A percentile compares a stretch with the other conserved stretches of the same genome.
Evolutionary conservation across 768 basidiomycete genomes (phyloP).

Genomic region (Chalciporus piperatus): DNA sequence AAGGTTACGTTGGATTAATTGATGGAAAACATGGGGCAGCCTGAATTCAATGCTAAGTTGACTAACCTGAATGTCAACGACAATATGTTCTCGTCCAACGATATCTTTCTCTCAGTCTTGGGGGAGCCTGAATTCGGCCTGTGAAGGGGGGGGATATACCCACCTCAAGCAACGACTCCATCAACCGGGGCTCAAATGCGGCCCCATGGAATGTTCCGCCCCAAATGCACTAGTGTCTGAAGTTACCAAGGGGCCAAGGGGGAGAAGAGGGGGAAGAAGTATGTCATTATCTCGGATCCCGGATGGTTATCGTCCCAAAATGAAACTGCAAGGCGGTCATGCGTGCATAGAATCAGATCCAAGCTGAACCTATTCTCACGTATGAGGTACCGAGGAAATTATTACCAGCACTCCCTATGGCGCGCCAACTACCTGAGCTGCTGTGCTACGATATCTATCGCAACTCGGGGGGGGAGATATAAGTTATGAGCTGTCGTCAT

Average conservation of each 20-base stretch:
- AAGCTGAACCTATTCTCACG: too few species aligned
- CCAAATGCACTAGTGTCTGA: background rate
- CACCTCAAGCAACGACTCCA: too few species aligned
- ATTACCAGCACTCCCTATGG: background rate
- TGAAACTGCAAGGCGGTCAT: too few species aligned
- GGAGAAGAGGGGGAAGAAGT: background rate
- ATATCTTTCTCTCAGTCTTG: too few species aligned
- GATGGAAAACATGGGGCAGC: background rate
- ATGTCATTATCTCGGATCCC: background rate
- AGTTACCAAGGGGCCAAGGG: background rate
- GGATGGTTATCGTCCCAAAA: background rate
- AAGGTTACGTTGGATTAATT: conserved; percentile 1
- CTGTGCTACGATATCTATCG: background rate
- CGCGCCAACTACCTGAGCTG: background rate
- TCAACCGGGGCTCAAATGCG: too few species aligned
- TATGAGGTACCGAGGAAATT: conserved; percentile 8
- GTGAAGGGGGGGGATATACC: too few species aligned
- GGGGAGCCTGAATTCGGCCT: too few species aligned
- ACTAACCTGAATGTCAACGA: too few species aligned
- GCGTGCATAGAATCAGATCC: too few species aligned
- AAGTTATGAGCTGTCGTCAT: background rate
- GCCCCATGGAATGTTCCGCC: too few species aligned
- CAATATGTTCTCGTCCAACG: too few species aligned
- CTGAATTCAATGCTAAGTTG: background rate
- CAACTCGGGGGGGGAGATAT: background rate